Evolutionary conservation across 331 rosid species (phyloP), one percentile per base, ranked within the genome.

Genomic region (Arachis monticola): DNA sequence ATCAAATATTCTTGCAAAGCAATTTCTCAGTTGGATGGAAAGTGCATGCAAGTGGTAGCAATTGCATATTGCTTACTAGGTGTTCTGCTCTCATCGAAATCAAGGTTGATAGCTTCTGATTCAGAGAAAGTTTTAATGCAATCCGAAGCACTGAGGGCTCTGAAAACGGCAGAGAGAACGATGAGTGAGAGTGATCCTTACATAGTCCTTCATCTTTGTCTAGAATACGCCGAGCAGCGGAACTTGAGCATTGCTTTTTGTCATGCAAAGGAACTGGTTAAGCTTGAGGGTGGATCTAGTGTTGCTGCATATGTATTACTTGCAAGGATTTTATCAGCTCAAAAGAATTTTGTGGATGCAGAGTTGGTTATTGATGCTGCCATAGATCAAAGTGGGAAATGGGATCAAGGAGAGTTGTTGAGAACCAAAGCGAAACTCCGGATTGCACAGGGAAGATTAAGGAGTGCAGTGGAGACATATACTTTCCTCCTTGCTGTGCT

Each of bases 171-270:
- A 5, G 89, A 88, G 76, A 82, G 81, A 84, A 72, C 41, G 67
- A 87, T 78, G 88, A 84, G 13, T 53, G 91, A 88, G 77, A 84
- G 81, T 32, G 85, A 85, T 82, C 94, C 98, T 3, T 80, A 83
- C 63, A 76, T 89, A 64, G 79, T 89, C 30, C 87, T 63, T 80
- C 87, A 91, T 82, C 96, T 93, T 70, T 89, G 95, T 76, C 84
- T 93, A 51, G 98, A 93, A 85, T 81, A 88, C 70, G 97, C 97
- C 12, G 98, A 93, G 80, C 97, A 89, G 71, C 83, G 97, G 72
- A 87, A 89, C 75, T 80, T 93, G 80, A 88, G 85, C 77, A 14
- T 68, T 44, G 97, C 97, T 48, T 85, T 88, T 67, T 57, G 82
- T 74, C 88, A 79, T 79, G 97, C 96, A 68, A 93, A 77, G 80